Evolutionary conservation across 768 basidiomycete species (phyloP).

Genomic region (Gloeostereum incarnatum): DNA sequence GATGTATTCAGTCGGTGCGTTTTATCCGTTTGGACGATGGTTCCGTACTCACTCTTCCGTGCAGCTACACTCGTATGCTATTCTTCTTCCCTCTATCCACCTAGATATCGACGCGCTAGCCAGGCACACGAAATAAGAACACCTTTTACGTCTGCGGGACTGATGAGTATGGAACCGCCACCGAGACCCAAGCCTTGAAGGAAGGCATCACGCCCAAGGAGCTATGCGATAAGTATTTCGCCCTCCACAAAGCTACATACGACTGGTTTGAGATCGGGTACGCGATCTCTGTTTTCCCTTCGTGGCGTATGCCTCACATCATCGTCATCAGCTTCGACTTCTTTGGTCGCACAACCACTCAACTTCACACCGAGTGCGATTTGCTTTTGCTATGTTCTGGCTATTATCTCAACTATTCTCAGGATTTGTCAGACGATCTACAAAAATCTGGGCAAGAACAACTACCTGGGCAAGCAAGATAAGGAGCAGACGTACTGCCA

Average conservation of each 20-base stretch:
- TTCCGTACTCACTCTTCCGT: background rate
- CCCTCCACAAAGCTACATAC: constrained; percentile 86
- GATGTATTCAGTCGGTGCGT: constrained; percentile 92
- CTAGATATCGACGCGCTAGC: background rate
- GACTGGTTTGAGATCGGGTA: constrained; percentile 97
- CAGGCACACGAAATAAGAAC: constrained; percentile 72
- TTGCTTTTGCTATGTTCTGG: background rate
- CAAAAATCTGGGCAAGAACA: constrained; percentile 70
- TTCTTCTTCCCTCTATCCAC: constrained; percentile 1
- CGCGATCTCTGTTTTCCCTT: constrained; percentile 11
- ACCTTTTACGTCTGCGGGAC: constrained; percentile 97
- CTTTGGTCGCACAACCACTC: constrained; percentile 92
- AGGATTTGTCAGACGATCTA: constrained; percentile 93
- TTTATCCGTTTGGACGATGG: background rate
- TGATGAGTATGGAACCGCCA: constrained; percentile 99
- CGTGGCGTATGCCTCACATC: constrained; percentile 1
- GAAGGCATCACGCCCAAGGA: constrained; percentile 72
- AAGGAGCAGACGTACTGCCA: constrained; percentile 95
- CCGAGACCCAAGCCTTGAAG: constrained; percentile 93
- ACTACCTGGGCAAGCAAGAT: constrained; percentile 69
- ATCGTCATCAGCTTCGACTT: constrained; percentile 67
- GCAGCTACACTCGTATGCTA: background rate
- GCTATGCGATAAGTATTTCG: constrained; percentile 87
- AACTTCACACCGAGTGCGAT: constrained; percentile 76
- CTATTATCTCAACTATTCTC: background rate